Base-by-base conservation (phyloP, 1,139 yeast genomes). In the Yamadazyma mexicana region DNA sequence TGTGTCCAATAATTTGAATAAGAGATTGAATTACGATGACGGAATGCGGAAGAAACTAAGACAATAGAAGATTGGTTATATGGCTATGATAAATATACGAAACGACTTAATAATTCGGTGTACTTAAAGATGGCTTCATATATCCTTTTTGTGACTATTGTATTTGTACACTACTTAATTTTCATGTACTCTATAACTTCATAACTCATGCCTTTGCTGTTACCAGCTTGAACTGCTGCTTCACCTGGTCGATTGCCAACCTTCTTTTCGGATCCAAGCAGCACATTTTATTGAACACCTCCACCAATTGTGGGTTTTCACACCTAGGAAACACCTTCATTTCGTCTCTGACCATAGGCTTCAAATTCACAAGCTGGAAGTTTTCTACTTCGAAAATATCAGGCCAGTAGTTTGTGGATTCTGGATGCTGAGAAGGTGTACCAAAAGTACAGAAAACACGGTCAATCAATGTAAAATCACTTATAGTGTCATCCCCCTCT, bases 381-480 rank as follows among this genome's bases (percentile, higher is more conserved):
- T 64, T 66, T 10, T 55, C 52, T n/a, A 62, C 61, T 31, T 51
- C 47, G 23, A 57, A 55, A 49, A 71, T 61, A 40, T 60, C 62
- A 2, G 67, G 68, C 76, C 76, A 71, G 43, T 60, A 66, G 32
- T 56, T 54, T 3, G 37, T 38, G 22, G 50, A 47, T 11, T 33
- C 67, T 1, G 78, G 70, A 81, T 86, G 75, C 9, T 58, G 40
- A 8, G 73, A 61, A 0, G 96, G 96, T 0, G 88, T 78, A 0
- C 96, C 96, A 50, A 89, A 75, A 1, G 64, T 64, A 15, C 65
- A 62, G 52, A 87, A 80, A 0, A 87, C 79, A n/a, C 79, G 66
- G 7, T 77, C 67, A 5, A 87, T 69, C 28, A 91, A 67, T 17
- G 77, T 73, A 37, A 91, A 70, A 52, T 91, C 98, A 46, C 82